Evolutionary conservation across 2,329 filamentous ascomycete genomes (phyloP).

Genomic region (Sclerotinia sclerotiorum): DNA sequence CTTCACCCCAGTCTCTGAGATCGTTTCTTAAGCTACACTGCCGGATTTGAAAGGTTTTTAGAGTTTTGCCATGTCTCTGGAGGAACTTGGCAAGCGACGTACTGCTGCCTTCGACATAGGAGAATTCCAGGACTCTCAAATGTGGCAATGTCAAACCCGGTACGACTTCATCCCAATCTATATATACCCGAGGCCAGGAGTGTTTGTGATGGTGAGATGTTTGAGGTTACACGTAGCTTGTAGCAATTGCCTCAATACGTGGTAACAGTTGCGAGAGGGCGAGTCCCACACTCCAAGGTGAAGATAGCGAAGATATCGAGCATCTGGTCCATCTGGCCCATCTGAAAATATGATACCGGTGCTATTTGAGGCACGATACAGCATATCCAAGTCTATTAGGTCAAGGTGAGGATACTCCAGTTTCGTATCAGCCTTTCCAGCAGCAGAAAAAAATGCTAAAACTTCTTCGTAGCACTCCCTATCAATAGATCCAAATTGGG

Average conservation of each 20-base stretch:
- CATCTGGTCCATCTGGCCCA: not conserved
- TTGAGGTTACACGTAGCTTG: not conserved
- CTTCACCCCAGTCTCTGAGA: not conserved
- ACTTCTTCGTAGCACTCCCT: not conserved
- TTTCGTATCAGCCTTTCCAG: not conserved
- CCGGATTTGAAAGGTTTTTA: not conserved
- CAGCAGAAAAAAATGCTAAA: not conserved
- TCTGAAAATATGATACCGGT: not conserved
- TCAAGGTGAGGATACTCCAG: not conserved
- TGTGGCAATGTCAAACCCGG: not conserved
- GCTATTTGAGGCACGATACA: not conserved
- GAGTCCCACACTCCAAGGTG: accelerated
- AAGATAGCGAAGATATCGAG: not conserved
- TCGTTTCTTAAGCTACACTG: accelerated
- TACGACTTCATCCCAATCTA: not conserved
- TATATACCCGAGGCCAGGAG: not conserved
- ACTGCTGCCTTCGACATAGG: not conserved
- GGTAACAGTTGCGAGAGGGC: no score
- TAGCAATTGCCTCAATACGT: not conserved
- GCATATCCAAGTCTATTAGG: accelerated
- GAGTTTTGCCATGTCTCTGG: not conserved
- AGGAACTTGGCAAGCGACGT: not conserved
- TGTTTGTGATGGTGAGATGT: not conserved
- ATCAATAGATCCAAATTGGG: not conserved
- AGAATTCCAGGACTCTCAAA: not conserved